Base-by-base conservation (phyloP, 768 basidiomycete species). In the Psilocybe sp. region DNA sequence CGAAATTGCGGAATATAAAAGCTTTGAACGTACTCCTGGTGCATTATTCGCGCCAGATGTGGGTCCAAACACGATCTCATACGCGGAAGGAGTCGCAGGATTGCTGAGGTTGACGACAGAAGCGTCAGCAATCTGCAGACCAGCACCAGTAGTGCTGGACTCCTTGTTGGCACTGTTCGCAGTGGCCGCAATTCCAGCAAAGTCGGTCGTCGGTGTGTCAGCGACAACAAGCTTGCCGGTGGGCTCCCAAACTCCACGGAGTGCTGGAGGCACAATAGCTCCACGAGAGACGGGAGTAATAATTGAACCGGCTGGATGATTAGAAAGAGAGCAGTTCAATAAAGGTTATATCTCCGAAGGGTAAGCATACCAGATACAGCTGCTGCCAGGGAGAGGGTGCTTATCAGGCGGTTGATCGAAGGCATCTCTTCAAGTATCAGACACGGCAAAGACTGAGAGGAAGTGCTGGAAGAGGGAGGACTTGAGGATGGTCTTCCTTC, bases 21-120 rank as follows among this genome's bases (percentile, higher is more conserved):
- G 15, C 5, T 20, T 43, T 18, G 19, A n/a, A 38, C 35, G 28
- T 44, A 50, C 49, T 2, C 49, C 49, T 4, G 42, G 49, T 3
- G 49, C 49, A 13, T 50, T 50, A 10, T 32, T 41, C 9, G 49
- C 49, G 15, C 40, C 49, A 31, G 36, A 16, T 9, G 32, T 50
- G 36, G 49, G 49, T 23, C 49, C 49, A 16, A 50, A 50, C 4
- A 42, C 49, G 15, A 44, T 33, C 8, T 43, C 41, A 31, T 50
- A 50, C 9, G 32, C 34, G 2, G 23, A 13, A 20, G 41, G 41
- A 23, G 34, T 50, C 19, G 40, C 40, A 15, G 35, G 49, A 11
- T 19, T 36, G 28, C 28, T 14, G n/a, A 12, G 40, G 20, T 13
- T 9, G 7, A 12, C 16, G 18, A 33, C 19, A 18, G 38, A 2